Percentiles rank a stretch among this genome's conserved stretches.
Evolutionary conservation across 2,329 filamentous ascomycete species (phyloP).

Genomic region (Ascochyta fabae): DNA sequence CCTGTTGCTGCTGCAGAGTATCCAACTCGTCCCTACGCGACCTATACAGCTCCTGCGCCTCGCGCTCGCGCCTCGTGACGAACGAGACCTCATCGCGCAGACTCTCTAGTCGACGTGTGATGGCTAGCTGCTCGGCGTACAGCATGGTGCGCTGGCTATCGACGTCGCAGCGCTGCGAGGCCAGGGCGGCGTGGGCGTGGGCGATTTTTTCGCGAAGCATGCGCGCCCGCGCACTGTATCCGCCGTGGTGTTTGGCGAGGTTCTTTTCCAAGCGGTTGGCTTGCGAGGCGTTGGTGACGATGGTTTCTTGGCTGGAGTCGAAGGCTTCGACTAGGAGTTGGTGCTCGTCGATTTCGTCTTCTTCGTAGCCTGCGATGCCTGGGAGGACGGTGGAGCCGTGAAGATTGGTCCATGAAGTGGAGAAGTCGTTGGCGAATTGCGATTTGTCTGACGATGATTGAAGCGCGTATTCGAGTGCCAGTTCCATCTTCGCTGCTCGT

Average conservation of each 20-base stretch:
- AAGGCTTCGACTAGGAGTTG: slow-evolving; percentile 74
- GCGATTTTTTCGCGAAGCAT: slow-evolving; percentile 78
- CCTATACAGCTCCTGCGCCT: slow-evolving; percentile 88
- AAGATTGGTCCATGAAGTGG: slow-evolving; percentile 58
- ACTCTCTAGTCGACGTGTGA: slow-evolving; percentile 73
- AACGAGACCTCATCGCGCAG: slow-evolving; percentile 84
- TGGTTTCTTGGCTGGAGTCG: slow-evolving; percentile 74
- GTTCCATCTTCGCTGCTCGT: slow-evolving; percentile 75
- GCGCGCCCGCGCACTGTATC: slow-evolving; percentile 87
- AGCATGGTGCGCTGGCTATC: slow-evolving; percentile 77
- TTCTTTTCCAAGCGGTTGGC: slow-evolving; percentile 94
- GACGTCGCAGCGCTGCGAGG: slow-evolving; percentile 74
- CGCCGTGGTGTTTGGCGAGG: slow-evolving; percentile 82
- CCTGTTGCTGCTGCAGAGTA: slow-evolving; percentile 54
- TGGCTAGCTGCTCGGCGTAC: slow-evolving; percentile 78
- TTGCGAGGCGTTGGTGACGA: slow-evolving; percentile 76
- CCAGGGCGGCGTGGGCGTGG: slow-evolving; percentile 75
- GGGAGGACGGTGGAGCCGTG: slow-evolving; percentile 65
- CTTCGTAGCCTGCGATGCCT: slow-evolving; percentile 80
- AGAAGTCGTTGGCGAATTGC: slow-evolving; percentile 52
- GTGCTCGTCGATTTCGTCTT: slow-evolving; percentile 74
- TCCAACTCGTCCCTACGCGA: slow-evolving; percentile 78
- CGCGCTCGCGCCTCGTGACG: slow-evolving; percentile 80
- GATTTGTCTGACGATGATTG: slow-evolving; percentile 56
- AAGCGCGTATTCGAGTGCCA: slow-evolving; percentile 71